Evolutionary conservation across 257 asterid genomes (phyloP).

Genomic region (Ilex asprella): DNA sequence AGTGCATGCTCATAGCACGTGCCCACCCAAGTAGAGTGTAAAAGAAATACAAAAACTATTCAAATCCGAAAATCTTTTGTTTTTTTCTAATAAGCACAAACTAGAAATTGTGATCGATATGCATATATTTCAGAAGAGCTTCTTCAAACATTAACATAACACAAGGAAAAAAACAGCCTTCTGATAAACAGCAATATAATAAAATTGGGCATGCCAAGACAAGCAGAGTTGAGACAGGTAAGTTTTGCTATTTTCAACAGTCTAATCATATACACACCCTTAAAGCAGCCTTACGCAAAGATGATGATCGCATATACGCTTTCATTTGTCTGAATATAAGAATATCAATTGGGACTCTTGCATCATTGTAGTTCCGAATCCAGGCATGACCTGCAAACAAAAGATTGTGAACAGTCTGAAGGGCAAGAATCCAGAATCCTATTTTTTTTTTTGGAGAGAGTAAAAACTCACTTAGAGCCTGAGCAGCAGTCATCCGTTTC

Average conservation of each 20-base stretch:
- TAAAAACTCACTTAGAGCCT: slow-evolving; percentile 52
- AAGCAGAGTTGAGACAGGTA: neutral
- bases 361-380: slow-evolving; percentile 35
- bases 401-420: slow-evolving; percentile 8
- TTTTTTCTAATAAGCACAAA: too few species aligned
- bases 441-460: slow-evolving; percentile 4
- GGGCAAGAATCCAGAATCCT: neutral
- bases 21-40: neutral
- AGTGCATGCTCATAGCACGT: neutral
- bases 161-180: neutral
- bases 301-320: slow-evolving; percentile 56
- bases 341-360: slow-evolving; percentile 39
- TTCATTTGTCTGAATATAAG: slow-evolving; percentile 51
- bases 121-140: neutral
- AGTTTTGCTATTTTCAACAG: too few species aligned
- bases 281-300: slow-evolving; percentile 69
- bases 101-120: neutral
- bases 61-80: too few species aligned
- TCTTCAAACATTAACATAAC: neutral
- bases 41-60: too few species aligned
- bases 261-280: slow-evolving; percentile 38
- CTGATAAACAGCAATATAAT: neutral
- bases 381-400: slow-evolving; percentile 66
- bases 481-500: slow-evolving; percentile 63
- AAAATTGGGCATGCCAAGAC: neutral